Base-by-base conservation (phyloP, 2,329 filamentous ascomycete species). In the Xylaria sp. region DNA sequence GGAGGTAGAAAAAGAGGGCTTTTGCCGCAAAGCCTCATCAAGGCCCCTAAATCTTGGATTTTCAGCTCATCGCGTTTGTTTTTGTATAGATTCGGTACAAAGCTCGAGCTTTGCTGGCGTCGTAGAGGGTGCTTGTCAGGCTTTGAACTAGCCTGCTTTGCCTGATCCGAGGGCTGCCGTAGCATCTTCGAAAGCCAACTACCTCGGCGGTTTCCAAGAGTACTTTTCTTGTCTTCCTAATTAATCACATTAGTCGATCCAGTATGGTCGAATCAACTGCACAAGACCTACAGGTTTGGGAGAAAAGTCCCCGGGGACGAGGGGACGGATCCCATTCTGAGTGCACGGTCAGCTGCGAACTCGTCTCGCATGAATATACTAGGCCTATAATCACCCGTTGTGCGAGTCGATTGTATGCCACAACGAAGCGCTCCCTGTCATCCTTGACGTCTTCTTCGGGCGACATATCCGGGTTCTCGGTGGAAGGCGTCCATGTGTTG, bases 21-120 rank as follows among this genome's bases (percentile, higher is more conserved):
- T 69, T 83, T 83, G 44, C 86, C 86, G 64, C 84, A 85, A 35
- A 88, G 71, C 9, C 84, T 79, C 16, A 88, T 79, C 65, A 89
- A 78, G n/a, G 80, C 79, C 58, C 81, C 77, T 0, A 89, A 72
- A 55, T 80, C 79, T 62, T 82, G 75, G 49, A 76, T 75, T 66
- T 78, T 82, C 19, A 82, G 69, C 4, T 71, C 73, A 52, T 81
- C 73, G 54, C 73, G 80, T 55, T 75, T 79, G 47, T 71, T 73
- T 49, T 70, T 68, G 11, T 76, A 73, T 10, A 79, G 72, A 9
- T 83, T 60, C 48, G 78, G 75, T 37, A 79, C 67, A 63, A 86
- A 82, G 57, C 83, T 83, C 59, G 84, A 76, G 63, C 83, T 86
- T 55, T 80, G 77, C 63, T 75, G 81, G 61, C 78, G 80, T 46